phyloP scores from a whole-genome alignment of 2,329 filamentous ascomycete species.

The Arthrobotrys sinensis region DNA sequence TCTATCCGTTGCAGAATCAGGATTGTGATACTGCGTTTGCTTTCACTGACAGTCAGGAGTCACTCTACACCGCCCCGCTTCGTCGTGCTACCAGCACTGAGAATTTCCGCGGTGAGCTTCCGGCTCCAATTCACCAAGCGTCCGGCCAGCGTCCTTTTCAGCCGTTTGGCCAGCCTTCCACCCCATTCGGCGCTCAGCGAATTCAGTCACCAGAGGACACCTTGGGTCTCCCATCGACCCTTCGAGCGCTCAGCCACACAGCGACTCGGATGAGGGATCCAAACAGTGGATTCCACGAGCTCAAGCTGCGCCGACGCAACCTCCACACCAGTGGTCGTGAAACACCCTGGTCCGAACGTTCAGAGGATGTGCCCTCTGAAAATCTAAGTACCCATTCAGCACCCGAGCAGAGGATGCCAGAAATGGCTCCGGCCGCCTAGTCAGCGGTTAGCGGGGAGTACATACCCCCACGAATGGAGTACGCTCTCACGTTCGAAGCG shows the following conservation, averaged over 20 bases:
- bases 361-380: neutral
- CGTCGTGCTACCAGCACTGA: too few species aligned
- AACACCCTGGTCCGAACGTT: neutral
- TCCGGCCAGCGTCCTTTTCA: too few species aligned
- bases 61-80: too few species aligned
- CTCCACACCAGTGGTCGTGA: neutral
- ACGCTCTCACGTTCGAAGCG: neutral
- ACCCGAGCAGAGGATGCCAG: conserved; percentile 11
- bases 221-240: too few species aligned
- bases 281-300: neutral
- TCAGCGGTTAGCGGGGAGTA: conserved; percentile 9
- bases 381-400: neutral
- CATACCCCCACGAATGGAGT: neutral
- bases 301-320: neutral
- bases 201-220: too few species aligned
- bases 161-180: too few species aligned
- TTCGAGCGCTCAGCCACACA: neutral
- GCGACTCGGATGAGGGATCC: neutral
- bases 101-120: too few species aligned
- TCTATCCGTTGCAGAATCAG: too few species aligned
- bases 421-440: conserved; percentile 31
- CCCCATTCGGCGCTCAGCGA: too few species aligned
- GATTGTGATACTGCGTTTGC: too few species aligned
- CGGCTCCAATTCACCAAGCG: too few species aligned
- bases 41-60: too few species aligned